These are phyloP conservation scores for Gossypium ekmanianum DNA, from an alignment of 345 rosid species.

Conservation along the genomic window DNA sequence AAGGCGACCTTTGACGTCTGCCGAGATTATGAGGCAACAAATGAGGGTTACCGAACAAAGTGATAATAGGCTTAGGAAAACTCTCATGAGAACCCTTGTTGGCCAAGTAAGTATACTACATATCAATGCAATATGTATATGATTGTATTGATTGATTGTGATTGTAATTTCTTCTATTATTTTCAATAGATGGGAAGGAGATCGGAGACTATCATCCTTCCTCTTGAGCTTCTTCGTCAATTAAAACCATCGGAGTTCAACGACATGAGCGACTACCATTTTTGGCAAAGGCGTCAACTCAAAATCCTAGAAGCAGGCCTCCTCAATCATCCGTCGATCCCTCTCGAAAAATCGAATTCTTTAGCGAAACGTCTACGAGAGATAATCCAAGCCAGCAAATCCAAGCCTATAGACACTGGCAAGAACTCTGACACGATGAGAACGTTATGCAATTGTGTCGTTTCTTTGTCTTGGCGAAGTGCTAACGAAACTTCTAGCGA, in stretches of 20 bases:
- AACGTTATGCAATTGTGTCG: slow-evolving; percentile 59
- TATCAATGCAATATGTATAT: neutral
- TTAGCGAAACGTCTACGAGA: slow-evolving; percentile 54
- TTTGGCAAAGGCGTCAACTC: slow-evolving; percentile 84
- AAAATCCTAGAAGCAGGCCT: slow-evolving; percentile 77
- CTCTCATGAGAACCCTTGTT: slow-evolving; percentile 81
- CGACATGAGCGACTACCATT: slow-evolving; percentile 63
- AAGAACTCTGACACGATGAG: slow-evolving; percentile 74
- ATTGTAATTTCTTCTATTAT: neutral
- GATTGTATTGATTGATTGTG: neutral
- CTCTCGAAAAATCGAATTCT: slow-evolving; percentile 61
- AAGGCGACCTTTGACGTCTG: slow-evolving; percentile 74
- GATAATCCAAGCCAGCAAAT: slow-evolving; percentile 45
- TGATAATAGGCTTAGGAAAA: slow-evolving; percentile 76
- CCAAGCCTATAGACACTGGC: slow-evolving; percentile 52
- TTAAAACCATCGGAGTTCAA: slow-evolving; percentile 73
- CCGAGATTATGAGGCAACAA: slow-evolving; percentile 92
- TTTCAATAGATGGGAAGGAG: slow-evolving; percentile 59
- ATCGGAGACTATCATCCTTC: slow-evolving; percentile 85
- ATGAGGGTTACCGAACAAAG: slow-evolving; percentile 89
- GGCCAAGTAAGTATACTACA: slow-evolving; percentile 43
- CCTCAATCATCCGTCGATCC: slow-evolving; percentile 61
- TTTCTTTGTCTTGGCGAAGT: slow-evolving; percentile 74
- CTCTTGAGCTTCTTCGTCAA: slow-evolving; percentile 90
- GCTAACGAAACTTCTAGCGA: slow-evolving; percentile 52